Base-by-base conservation (phyloP, 148 eudicot species). In the Rhododendron kiyosumense region DNA sequence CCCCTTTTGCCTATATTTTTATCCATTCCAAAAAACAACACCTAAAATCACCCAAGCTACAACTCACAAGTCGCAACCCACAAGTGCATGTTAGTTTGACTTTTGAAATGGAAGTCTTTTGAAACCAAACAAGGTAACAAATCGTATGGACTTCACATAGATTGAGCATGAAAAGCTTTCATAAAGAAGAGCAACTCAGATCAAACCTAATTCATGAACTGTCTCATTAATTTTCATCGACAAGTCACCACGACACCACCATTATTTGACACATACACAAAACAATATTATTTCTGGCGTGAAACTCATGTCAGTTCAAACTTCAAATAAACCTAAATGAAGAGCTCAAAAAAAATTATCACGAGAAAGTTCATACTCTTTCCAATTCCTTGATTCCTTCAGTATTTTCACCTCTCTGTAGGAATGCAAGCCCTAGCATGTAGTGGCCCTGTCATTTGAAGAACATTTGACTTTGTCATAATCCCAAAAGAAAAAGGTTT, bases 391-490 rank as follows among this genome's bases (percentile, higher is more conserved):
- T 93, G 43, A 92, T 91, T 77, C 96, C 98, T 83, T 93, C 94
- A 51, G 88, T 85, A 85, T 87, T 93, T 30, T 89, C 92, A 85
- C 88, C 63, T 85, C 82, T 91, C 87, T 92, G 92, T 48, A 93
- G 89, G 88, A 96, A 89, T 83, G 98, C 94, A 85, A 92, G 96
- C 77, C 96, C 97, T 82, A 96, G 91, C 94, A 94, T 92, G 86
- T 93, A 96, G 85, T 93, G 97, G 34, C 92, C 98, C 98, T 95
- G 92, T 81, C 67, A 81, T 36, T 22, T 51, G 22, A 48, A 61
- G 30, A 30, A 30, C 38, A 73, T 51, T 18, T 20, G 43, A 22
- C 26, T 22, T 61, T 61, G 28, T 22, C 3, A 61, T 61, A 61
- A 61, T 61, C 28, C 2, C 26, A 7, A 38, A 52, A 43, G 28